Evolutionary conservation across 257 asterid genomes (phyloP).

Genomic region (Jacaranda mimosifolia): DNA sequence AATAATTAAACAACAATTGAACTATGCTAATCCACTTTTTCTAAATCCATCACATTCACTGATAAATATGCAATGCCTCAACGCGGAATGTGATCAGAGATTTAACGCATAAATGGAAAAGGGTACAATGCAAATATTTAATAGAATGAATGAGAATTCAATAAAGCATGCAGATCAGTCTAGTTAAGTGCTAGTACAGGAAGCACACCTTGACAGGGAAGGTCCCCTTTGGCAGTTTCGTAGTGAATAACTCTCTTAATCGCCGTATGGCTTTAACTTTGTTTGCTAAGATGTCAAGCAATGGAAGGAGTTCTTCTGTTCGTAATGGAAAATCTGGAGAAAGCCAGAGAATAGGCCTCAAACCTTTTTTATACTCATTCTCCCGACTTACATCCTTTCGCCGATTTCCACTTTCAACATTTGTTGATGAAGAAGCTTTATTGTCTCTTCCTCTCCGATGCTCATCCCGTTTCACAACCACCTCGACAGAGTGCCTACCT

Average conservation of each 20-base stretch:
- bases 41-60: slow-evolving; percentile 22
- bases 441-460: slow-evolving; percentile 64
- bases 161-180: slow-evolving; percentile 25
- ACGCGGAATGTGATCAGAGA: slow-evolving; percentile 23
- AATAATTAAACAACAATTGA: neutral
- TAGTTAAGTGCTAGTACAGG: slow-evolving; percentile 21
- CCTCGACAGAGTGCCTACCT: slow-evolving; percentile 83
- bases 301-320: slow-evolving; percentile 90
- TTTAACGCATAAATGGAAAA: neutral
- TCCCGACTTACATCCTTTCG: slow-evolving; percentile 71
- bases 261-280: slow-evolving; percentile 94
- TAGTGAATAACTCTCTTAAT: slow-evolving; percentile 84
- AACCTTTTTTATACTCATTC: slow-evolving; percentile 92
- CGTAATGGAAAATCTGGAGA: slow-evolving; percentile 87
- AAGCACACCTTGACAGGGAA: slow-evolving; percentile 89
- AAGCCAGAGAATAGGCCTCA: slow-evolving; percentile 98
- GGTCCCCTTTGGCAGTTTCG: slow-evolving; percentile 90
- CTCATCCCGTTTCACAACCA: slow-evolving; percentile 74
- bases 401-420: slow-evolving; percentile 58
- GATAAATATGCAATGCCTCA: slow-evolving; percentile 9
- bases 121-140: neutral
- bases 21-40: neutral
- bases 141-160: neutral
- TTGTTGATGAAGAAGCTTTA: slow-evolving; percentile 69
- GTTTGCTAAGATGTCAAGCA: slow-evolving; percentile 94